Percentiles rank a stretch among this genome's conserved stretches.
Evolutionary conservation across 164 flowering plant genomes (phyloP).

Genomic region (Umbilicus rupestris): DNA sequence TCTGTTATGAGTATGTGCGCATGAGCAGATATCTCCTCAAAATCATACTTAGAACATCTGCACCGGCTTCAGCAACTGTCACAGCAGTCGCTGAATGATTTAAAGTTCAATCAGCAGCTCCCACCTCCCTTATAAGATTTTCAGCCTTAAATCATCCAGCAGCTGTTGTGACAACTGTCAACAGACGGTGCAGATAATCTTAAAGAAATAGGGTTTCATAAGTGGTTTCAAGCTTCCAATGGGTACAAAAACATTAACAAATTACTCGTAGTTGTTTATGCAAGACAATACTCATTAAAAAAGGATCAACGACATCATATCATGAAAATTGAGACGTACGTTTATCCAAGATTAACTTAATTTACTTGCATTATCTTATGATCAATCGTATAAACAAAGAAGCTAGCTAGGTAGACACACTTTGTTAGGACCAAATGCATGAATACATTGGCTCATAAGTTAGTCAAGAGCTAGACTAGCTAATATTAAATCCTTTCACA

Average conservation of each 20-base stretch:
- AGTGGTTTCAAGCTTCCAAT: background rate
- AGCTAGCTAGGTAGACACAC: background rate
- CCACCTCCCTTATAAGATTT: too few relatives aligned
- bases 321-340: background rate
- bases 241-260: background rate
- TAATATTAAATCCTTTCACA: background rate
- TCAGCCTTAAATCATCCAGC: too few relatives aligned
- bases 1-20: too few relatives aligned
- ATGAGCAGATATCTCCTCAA: too few relatives aligned
- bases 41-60: too few relatives aligned
- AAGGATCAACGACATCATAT: background rate
- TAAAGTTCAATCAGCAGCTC: too few relatives aligned
- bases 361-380: background rate
- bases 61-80: too few relatives aligned
- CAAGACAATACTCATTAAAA: background rate
- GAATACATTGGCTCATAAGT: background rate
- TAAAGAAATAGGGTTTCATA: background rate
- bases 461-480: background rate
- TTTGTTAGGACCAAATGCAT: slow-evolving; percentile 5
- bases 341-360: background rate
- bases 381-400: slow-evolving; percentile 2
- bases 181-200: too few relatives aligned
- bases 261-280: background rate
- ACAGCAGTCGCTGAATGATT: too few relatives aligned
- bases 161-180: too few relatives aligned